Percentiles rank a stretch among this genome's conserved stretches.
Evolutionary conservation across 352 stramenopile species (phyloP).

Genomic region (Phytophthora colocasiae): DNA sequence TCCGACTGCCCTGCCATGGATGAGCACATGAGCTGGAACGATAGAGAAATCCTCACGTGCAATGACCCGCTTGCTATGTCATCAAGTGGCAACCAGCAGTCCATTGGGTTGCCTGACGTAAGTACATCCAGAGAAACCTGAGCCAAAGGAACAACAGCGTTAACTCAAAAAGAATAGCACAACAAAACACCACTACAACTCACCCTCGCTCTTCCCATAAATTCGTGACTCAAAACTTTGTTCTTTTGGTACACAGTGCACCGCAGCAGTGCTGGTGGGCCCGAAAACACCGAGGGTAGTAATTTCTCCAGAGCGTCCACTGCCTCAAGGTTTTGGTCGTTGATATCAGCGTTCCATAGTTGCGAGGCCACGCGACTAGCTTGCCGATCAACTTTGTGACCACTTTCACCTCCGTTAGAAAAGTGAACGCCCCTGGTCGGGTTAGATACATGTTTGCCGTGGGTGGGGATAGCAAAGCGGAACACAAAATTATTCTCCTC

Average conservation of each 20-base stretch:
- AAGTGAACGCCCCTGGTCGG: conserved; percentile 24
- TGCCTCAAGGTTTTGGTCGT: conserved; percentile 39
- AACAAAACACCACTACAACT: conserved; percentile 1
- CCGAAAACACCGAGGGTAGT: conserved; percentile 67
- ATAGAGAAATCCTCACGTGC: conserved; percentile 68
- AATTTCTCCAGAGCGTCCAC: conserved; percentile 61
- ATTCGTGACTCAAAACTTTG: conserved; percentile 78
- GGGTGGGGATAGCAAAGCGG: conserved; percentile 80
- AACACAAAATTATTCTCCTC: conserved; percentile 71
- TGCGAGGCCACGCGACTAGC: conserved; percentile 28
- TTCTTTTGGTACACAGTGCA: conserved; percentile 84
- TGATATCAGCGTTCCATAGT: conserved; percentile 55
- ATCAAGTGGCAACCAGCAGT: conserved; percentile 77
- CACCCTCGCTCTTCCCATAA: conserved; percentile 76
- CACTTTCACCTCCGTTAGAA: not conserved
- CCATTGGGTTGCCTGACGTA: conserved; percentile 66
- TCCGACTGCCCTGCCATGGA: conserved; percentile 39
- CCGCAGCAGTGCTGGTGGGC: conserved; percentile 61
- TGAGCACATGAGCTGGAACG: conserved; percentile 86
- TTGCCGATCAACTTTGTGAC: conserved; percentile 17
- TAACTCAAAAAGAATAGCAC: not conserved
- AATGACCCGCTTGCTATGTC: conserved; percentile 61
- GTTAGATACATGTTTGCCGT: conserved; percentile 49
- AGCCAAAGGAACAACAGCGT: conserved; percentile 9
- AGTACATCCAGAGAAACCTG: conserved; percentile 62